phyloP scores from a whole-genome alignment of 371 early-diverging fungal species.

The Mucor sp. region DNA sequence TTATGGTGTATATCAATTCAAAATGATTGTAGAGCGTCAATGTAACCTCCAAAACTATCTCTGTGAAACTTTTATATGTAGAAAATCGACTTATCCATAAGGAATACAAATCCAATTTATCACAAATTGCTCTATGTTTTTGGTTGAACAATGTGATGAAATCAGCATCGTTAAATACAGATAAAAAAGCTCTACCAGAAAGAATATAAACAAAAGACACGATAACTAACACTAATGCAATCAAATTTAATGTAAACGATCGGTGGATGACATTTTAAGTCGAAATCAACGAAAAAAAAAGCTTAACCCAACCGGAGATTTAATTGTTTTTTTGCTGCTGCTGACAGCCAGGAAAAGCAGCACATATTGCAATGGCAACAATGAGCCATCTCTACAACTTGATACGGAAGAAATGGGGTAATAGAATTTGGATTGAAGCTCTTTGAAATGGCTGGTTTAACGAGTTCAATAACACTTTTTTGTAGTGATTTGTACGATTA shows the following conservation, averaged over 20 bases:
- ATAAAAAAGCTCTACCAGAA: not conserved
- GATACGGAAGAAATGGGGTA: too few species aligned
- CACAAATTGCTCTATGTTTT: not conserved
- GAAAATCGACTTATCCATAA: not conserved
- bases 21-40: not conserved
- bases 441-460: not conserved
- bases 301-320: too few species aligned
- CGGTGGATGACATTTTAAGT: not conserved
- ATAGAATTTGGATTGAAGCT: too few species aligned
- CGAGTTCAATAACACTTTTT: not conserved
- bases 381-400: too few species aligned
- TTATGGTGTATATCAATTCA: not conserved
- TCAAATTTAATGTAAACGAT: not conserved
- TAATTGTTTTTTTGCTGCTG: too few species aligned
- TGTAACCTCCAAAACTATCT: not conserved
- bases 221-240: not conserved
- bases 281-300: too few species aligned
- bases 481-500: too few species aligned
- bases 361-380: too few species aligned
- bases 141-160: not conserved
- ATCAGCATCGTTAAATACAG: not conserved
- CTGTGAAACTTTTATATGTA: not conserved
- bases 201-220: not conserved
- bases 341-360: too few species aligned
- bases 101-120: not conserved